Percentiles rank a stretch among this genome's conserved stretches.
Evolutionary conservation across 2,329 filamentous ascomycete species (phyloP).

Genomic region (Fusarium equiseti): DNA sequence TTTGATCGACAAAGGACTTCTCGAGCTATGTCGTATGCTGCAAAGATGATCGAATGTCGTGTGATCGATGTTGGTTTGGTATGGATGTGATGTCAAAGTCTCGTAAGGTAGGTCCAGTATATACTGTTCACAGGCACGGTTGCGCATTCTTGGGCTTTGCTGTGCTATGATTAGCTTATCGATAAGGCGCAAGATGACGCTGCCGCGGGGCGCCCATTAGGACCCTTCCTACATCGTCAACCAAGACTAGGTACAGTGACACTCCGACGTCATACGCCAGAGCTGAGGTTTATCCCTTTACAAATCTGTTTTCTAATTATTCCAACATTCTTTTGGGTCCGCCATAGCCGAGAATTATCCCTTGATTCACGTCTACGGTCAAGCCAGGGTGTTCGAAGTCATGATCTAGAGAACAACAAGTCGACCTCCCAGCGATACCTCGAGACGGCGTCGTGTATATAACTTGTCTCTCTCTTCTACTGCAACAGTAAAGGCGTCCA

Average conservation of each 20-base stretch:
- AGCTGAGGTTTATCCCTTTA: conserved; percentile 24
- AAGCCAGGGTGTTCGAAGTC: conserved; percentile 41
- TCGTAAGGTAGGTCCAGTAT: neutral
- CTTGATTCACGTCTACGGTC: conserved; percentile 8
- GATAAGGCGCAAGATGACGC: conserved; percentile 48
- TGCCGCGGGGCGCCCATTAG: conserved; percentile 26
- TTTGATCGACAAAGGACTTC: neutral
- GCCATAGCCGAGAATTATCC: neutral
- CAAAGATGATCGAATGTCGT: neutral
- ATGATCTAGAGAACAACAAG: conserved; percentile 54
- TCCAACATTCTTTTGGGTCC: conserved; percentile 31
- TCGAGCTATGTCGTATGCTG: neutral
- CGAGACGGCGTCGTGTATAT: conserved; percentile 42
- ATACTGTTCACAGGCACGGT: conserved; percentile 31
- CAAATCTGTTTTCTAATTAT: conserved; percentile 11
- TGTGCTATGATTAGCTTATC: conserved; percentile 44
- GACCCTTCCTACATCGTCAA: conserved; percentile 38
- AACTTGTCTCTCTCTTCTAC: conserved; percentile 27
- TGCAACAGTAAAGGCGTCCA: conserved; percentile 44
- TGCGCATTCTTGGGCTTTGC: conserved; percentile 24
- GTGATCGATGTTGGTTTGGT: conserved; percentile 16
- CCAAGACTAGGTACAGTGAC: conserved; percentile 14
- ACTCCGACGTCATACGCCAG: conserved; percentile 33
- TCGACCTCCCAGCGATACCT: conserved; percentile 39
- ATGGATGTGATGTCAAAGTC: conserved; percentile 18